These are phyloP conservation scores for Salix dunnii DNA, from an alignment of 345 rosid genomes.

Conservation along the genomic window DNA sequence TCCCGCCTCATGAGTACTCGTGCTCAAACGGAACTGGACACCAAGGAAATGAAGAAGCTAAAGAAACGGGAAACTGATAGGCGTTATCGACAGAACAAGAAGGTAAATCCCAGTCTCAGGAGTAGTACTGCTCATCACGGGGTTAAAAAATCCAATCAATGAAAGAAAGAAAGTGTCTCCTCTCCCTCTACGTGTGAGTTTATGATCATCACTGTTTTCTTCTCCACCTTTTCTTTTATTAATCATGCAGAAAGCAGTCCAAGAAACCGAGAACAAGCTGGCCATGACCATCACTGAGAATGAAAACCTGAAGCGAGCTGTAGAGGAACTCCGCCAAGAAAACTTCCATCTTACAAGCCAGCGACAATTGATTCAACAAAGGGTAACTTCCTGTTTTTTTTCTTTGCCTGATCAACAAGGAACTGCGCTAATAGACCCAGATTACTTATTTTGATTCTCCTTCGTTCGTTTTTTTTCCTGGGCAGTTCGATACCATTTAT, in stretches of 20 bases:
- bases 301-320: not conserved
- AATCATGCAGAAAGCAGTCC: not conserved
- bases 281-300: not conserved
- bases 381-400: not conserved
- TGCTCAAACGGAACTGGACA: not conserved
- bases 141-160: no score
- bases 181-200: no score
- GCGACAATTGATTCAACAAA: not conserved
- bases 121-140: no score
- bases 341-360: not conserved
- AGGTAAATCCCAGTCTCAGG: not conserved
- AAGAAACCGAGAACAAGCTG: not conserved
- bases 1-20: not conserved
- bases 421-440: not conserved
- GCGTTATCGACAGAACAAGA: not conserved
- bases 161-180: no score
- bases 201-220: no score
- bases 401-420: not conserved
- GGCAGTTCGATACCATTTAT: not conserved
- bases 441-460: not conserved
- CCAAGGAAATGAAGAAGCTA: not conserved
- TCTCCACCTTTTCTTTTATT: no score
- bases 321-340: not conserved
- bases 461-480: not conserved
- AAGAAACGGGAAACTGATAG: not conserved